Evolutionary conservation across 306 rosid genomes (phyloP), one percentile per base, ranked within the genome.

Genomic region (Abrus pulchellus): DNA sequence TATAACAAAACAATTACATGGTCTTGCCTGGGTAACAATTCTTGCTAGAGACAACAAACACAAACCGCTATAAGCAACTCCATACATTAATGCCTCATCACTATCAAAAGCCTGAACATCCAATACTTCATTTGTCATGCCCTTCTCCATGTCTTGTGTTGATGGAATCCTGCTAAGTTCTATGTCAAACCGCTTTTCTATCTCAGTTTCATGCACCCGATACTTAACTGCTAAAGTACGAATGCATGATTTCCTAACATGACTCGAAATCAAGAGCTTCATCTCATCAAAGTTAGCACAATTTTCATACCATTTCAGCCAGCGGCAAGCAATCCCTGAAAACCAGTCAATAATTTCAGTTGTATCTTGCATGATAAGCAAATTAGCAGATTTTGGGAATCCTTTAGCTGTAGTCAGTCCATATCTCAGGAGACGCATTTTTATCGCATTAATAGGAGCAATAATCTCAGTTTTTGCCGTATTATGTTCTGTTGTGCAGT

Each of bases 211-310:
- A 67, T 87, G 92, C 30, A 90, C 54, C 49, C 91, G 91, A 75
- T 90, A 90, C 87, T 94, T 94, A 38, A 88, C 81, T n/a, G 97
- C 98, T 64, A 94, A 89, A 32, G 98, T 94, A 56, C 92, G 93
- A 75, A 92, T 89, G 89, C 98, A 94, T n/a, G 98, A 92, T 83
- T 87, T 90, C 79, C 94, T 87, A 79, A 92, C 84, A 45, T 86
- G 83, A 84, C 85, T 85, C 1, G 88, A 82, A 54, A 94, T 84
- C 79, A 91, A 73, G 76, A 83, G 53, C 90, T 87, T 93, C 69
- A 92, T 76, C 79, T 91, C 98, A 66, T 72, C 65, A 47, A 90
- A 86, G 82, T 94, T 94, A 12, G 84, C 87, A 81, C 87, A 92
- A 45, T 70, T 74, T 10, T 76, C 74, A 75, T 89, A 92, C 98